Evolutionary conservation across 768 basidiomycete genomes (phyloP).

Genomic region (Agrocybe praecox): DNA sequence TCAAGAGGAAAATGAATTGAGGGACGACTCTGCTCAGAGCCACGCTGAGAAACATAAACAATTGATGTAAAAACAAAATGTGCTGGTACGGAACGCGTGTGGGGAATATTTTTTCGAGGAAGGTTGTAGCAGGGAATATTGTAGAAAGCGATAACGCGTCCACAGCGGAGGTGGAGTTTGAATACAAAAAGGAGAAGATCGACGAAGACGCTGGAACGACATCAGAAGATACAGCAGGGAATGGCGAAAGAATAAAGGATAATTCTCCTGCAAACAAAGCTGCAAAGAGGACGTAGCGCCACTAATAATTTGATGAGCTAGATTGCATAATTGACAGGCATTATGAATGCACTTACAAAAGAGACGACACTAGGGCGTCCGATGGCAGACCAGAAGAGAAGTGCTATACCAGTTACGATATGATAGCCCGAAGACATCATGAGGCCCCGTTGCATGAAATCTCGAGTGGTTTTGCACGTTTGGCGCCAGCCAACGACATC

Average conservation of each 20-base stretch:
- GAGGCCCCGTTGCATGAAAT: conserved; percentile 71
- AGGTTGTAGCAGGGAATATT: conserved; percentile 13
- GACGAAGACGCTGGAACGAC: conserved; percentile 47
- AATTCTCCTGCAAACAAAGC: conserved; percentile 64
- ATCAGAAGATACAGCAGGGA: conserved; percentile 34
- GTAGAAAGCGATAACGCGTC: conserved; percentile 4
- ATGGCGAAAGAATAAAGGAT: conserved; percentile 62
- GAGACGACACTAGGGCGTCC: conserved; percentile 60
- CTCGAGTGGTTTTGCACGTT: conserved; percentile 62
- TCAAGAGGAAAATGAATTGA: conserved; percentile 51
- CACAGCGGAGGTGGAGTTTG: not conserved
- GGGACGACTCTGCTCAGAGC: conserved; percentile 75
- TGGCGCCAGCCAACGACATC: conserved; percentile 68
- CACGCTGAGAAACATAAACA: conserved; percentile 74
- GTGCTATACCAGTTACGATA: conserved; percentile 53
- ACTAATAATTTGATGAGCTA: conserved; percentile 42
- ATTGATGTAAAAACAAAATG: conserved; percentile 72
- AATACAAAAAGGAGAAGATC: conserved; percentile 11
- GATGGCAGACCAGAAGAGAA: conserved; percentile 66
- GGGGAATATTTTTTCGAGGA: conserved; percentile 52
- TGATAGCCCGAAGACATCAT: conserved; percentile 67
- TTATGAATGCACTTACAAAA: conserved; percentile 51
- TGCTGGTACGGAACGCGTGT: conserved; percentile 75
- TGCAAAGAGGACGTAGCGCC: conserved; percentile 80
- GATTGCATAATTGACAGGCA: conserved; percentile 21